Conservation (phyloP, 139 green algal species). For the Monoraphidium neglectum region DNA sequence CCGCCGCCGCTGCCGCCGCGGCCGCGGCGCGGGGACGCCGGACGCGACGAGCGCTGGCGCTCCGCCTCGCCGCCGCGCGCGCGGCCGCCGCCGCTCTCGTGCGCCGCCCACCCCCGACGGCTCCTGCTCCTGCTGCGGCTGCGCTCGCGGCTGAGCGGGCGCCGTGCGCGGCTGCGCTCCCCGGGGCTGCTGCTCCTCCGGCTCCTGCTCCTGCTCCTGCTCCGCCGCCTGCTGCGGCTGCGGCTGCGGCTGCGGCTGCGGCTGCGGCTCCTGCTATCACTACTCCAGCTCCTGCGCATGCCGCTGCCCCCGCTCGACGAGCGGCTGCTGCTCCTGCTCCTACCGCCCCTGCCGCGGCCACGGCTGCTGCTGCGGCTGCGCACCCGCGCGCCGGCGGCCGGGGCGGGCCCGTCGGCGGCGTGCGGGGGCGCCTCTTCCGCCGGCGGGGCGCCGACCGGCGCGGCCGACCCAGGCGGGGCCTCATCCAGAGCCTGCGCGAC, state of each 20-base stretch:
- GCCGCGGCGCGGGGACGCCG: too few relatives aligned
- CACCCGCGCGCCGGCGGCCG: too few relatives aligned
- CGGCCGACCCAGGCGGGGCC: not conserved
- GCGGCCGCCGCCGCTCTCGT: not conserved
- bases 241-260: conserved; percentile 5
- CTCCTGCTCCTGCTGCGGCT: not conserved
- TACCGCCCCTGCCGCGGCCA: not conserved
- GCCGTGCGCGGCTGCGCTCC: not conserved
- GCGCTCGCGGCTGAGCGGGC: not conserved
- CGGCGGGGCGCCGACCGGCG: not conserved
- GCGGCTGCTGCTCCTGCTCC: conserved; percentile 4
- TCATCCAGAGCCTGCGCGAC: not conserved
- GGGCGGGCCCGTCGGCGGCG: too few relatives aligned
- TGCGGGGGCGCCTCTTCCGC: not conserved
- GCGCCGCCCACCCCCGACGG: not conserved
- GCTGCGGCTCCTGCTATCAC: not conserved
- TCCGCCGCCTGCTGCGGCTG: not conserved
- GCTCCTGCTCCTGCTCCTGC: too few relatives aligned
- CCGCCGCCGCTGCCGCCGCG: too few relatives aligned
- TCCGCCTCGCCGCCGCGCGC: not conserved
- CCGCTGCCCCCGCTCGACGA: not conserved
- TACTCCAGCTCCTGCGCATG: not conserved
- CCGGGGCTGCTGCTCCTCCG: not conserved
- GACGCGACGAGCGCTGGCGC: too few relatives aligned
- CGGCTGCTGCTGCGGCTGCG: not conserved